Base-by-base conservation (phyloP, 1,284 basidiomycete genomes). In the Lentinus polychrous region DNA sequence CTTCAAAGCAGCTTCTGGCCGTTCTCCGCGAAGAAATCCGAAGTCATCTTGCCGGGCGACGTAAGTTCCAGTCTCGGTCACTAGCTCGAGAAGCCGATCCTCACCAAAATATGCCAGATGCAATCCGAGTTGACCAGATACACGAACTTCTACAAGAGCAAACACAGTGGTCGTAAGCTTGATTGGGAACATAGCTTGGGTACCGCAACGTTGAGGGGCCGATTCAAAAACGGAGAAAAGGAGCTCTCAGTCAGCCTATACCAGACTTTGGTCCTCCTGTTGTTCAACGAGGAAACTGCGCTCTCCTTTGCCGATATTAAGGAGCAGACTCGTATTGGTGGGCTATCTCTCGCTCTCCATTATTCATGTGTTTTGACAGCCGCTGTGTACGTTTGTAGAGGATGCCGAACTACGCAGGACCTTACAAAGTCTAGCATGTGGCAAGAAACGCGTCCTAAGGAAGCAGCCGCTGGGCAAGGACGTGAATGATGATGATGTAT, bases 211-310 rank as follows among this genome's bases (percentile, higher is more conserved):
- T 62, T 97, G 48, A 81, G 69, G 41, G 88, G 81, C 1, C 66
- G 73, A 35, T 95, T 96, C 69, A 72, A 68, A 23, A 67, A 70
- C 1, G 90, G 83, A 0, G 67, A 72, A 56, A 97, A 97, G 66
- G 94, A 98, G 66, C 75, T 99, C 35, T 83, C 85, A 8, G 86
- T 99, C 53, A 94, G 90, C 58, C 72, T 97, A 58, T 94, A 91
- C 66, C 96, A 99, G 65, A 86, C 87, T 0, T 66, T 91, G 4
- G 79, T 96, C 1, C 69, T 99, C 0, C 68, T 98, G n/a, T 73
- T 93, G n/a, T 99, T 98, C 76, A 94, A 95, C 59, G 78, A 86
- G 1, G 71, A 64, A 38, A 60, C 57, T 27, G 77, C 80, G 54
- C 63, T 92, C 1, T 66, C 73, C 11, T 93, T 86, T 64, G 62